Evolutionary conservation across 2,329 filamentous ascomycete species (phyloP).

Genomic region (Alternaria conjuncta): DNA sequence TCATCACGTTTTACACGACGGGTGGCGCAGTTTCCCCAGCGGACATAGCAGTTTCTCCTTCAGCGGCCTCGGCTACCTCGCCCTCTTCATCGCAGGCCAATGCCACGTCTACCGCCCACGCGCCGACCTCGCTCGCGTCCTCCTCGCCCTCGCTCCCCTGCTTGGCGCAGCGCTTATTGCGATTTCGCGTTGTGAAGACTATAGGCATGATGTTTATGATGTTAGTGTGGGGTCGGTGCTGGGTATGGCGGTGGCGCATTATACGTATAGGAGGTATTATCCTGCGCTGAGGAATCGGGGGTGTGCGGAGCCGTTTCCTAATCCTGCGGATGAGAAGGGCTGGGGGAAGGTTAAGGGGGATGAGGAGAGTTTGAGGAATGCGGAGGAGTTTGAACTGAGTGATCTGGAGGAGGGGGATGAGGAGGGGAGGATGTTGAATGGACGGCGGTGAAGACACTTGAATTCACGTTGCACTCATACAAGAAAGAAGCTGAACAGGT

Average conservation of each 20-base stretch:
- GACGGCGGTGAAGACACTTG: conserved; percentile 18
- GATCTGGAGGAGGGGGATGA: conserved; percentile 40
- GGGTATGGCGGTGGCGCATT: conserved; percentile 62
- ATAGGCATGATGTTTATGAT: conserved; percentile 69
- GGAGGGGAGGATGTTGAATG: conserved; percentile 31
- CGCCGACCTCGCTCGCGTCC: conserved; percentile 62
- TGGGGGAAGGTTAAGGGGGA: conserved; percentile 54
- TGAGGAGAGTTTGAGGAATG: conserved; percentile 48
- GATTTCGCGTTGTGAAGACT: conserved; percentile 67
- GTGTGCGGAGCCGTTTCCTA: conserved; percentile 61
- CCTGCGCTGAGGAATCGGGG: conserved; percentile 57
- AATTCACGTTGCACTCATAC: too few species aligned
- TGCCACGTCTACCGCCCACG: conserved; percentile 65
- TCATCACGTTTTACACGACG: conserved; percentile 76
- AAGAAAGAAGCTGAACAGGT: too few species aligned
- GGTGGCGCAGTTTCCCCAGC: conserved; percentile 82
- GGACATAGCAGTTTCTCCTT: conserved; percentile 84
- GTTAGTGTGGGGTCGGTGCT: conserved; percentile 63
- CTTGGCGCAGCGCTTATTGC: conserved; percentile 66
- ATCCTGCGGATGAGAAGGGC: conserved; percentile 42
- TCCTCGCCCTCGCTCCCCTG: conserved; percentile 63
- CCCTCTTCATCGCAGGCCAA: conserved; percentile 72
- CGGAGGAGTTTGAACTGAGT: conserved; percentile 45
- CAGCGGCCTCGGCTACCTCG: conserved; percentile 76
- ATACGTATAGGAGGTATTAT: conserved; percentile 67